Percentiles rank a stretch among this genome's conserved stretches.
Evolutionary conservation across 768 basidiomycete genomes (phyloP).

Genomic region (Dioszegia crocea): DNA sequence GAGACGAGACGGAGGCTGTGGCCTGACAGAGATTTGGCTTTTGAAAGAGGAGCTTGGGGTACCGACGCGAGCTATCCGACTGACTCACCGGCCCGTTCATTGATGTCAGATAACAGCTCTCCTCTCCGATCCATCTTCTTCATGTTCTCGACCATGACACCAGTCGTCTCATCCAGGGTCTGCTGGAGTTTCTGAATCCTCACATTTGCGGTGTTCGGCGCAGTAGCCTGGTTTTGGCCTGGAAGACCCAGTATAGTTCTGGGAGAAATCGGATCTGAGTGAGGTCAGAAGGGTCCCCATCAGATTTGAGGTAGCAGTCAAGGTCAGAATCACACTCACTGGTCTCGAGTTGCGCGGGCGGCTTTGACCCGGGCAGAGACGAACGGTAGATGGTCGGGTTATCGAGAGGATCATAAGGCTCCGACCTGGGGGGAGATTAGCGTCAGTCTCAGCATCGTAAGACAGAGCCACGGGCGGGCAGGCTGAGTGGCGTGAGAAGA

Average conservation of each 20-base stretch:
- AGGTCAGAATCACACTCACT: no score
- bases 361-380: not conserved
- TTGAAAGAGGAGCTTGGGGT: no score
- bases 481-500: no score
- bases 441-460: no score
- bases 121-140: slow-evolving; percentile 22
- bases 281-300: no score
- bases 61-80: no score
- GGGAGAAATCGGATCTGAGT: not conserved
- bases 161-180: not conserved
- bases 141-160: slow-evolving; percentile 14
- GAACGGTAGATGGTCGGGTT: slow-evolving; percentile 1
- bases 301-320: no score
- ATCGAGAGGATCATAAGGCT: slow-evolving; percentile 4
- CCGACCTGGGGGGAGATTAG: not conserved
- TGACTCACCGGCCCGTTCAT: slow-evolving; percentile 22
- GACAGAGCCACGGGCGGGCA: no score
- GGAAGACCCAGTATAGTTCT: not conserved
- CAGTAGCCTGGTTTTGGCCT: not conserved
- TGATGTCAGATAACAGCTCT: slow-evolving; percentile 21
- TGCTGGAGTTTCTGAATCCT: not conserved
- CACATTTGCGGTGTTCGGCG: not conserved
- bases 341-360: not conserved
- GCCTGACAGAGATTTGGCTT: no score
- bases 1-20: no score